Evolutionary conservation across 129 eudicot genomes (phyloP), one percentile per base, ranked within the genome.

Genomic region (Lactuca saligna): DNA sequence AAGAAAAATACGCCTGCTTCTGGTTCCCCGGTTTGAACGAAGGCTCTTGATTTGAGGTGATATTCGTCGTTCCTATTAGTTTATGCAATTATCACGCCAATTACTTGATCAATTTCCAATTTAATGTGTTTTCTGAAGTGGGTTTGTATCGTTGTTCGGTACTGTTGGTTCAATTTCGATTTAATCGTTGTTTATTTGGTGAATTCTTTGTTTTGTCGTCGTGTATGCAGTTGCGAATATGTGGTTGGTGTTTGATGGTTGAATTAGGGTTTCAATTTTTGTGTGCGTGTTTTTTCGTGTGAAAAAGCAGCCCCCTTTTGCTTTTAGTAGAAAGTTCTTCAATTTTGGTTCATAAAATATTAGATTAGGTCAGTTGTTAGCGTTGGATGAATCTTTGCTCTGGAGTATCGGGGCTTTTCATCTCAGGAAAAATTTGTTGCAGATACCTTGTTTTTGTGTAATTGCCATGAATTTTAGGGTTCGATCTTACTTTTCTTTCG

Each of bases 1-100:
- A 54, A 53, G 72, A 53, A 67, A 37, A 61, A 17, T 63, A 39
- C 53, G 73, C 10, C 7, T 69, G 62, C 29, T 56, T 69, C 41
- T 56, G 13, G n/a, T 54, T 34, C 53, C 31, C 32, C 49, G 17
- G 58, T 56, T 66, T 57, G 66, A 70, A 44, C 75, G 13, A 58
- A 44, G 58, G 49, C 7, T 70, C 56, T 59, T 70, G 75, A 58
- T 70, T 44, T 57, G 58, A 70, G 75, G 75, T 70, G 46, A 58
- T 57, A 14, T 69, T 12, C 48, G 17, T 57, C 51, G 44, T 8
- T 70, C 51, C 20, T 17, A 38, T 70, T 13, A 29, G 44, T 42
- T 42, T 69, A 13, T 41, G 0, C 65, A 57, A 56, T 39, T 41
- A 17, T 20, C 17, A 13, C 55, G 25, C 48, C 16, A 51, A 68